phyloP scores from a whole-genome alignment of 495 filamentous ascomycete species.

The Hapsidospora chrysogenum region DNA sequence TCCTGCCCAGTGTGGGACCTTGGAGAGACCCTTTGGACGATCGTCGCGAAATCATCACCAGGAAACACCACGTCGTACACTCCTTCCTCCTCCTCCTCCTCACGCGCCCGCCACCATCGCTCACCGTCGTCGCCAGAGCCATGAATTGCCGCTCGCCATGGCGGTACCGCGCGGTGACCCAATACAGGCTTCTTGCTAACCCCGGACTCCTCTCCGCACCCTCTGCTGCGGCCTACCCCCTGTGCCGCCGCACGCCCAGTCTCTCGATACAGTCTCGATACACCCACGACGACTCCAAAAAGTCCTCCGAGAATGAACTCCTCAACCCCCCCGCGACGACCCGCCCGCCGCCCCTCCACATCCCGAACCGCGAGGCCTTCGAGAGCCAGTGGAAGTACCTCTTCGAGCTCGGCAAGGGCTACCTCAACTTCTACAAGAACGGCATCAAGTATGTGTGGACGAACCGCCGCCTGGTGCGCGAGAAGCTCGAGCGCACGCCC shows the following conservation, averaged over 20 bases:
- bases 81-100: no score
- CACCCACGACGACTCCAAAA: no score
- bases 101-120: no score
- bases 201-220: no score
- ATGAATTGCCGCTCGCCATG: neutral
- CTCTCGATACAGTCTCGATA: no score
- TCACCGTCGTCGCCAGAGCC: neutral
- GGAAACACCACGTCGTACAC: no score
- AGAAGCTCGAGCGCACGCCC: constrained; percentile 14
- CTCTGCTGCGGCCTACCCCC: no score
- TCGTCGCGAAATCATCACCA: no score
- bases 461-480: constrained; percentile 27
- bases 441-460: constrained; percentile 51
- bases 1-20: no score
- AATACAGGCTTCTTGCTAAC: neutral
- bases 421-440: constrained; percentile 71
- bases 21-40: no score
- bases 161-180: neutral
- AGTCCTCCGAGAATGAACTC: neutral
- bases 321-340: constrained; percentile 44
- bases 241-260: no score
- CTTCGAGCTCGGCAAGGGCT: constrained; percentile 36
- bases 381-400: constrained; percentile 26
- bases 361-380: constrained; percentile 24
- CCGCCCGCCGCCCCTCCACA: constrained; percentile 36